A percentile compares a stretch with the other conserved stretches of the same genome.
phyloP scores from a whole-genome alignment of 768 basidiomycete genomes.

The Amanita jacksonii region DNA sequence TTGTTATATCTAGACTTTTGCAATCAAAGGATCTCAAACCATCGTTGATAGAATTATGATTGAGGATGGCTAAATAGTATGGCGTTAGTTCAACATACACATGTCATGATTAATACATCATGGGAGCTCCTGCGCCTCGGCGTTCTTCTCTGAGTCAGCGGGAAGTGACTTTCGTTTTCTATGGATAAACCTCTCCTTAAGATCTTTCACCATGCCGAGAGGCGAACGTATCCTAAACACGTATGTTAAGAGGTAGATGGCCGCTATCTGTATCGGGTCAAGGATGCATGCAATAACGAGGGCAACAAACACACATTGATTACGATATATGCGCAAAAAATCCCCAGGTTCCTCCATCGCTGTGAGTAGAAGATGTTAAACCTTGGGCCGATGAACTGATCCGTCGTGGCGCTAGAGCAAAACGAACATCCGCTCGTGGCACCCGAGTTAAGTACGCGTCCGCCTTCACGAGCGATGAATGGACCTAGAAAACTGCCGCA shows the following conservation, averaged over 20 bases:
- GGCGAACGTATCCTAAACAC: slow-evolving; percentile 38
- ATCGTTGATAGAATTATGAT: too few relatives aligned
- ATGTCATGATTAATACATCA: too few relatives aligned
- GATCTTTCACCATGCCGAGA: slow-evolving; percentile 6
- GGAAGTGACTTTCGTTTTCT: neutral
- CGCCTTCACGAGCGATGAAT: slow-evolving; percentile 44
- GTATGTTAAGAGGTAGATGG: slow-evolving; percentile 44
- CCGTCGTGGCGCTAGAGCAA: slow-evolving; percentile 43
- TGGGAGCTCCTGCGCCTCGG: neutral
- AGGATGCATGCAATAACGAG: neutral
- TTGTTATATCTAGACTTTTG: neutral
- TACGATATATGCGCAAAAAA: slow-evolving; percentile 37
- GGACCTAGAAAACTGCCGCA: slow-evolving; percentile 42
- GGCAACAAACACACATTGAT: slow-evolving; percentile 30
- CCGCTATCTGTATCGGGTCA: slow-evolving; percentile 27
- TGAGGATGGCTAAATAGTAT: too few relatives aligned
- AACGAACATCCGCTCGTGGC: slow-evolving; percentile 44
- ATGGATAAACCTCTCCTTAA: slow-evolving; percentile 10
- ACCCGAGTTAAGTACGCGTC: slow-evolving; percentile 47
- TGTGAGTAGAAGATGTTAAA: slow-evolving; percentile 55
- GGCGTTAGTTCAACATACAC: too few relatives aligned
- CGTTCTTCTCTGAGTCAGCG: neutral
- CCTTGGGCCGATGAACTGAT: slow-evolving; percentile 39
- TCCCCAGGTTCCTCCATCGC: slow-evolving; percentile 43
- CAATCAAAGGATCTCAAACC: too few relatives aligned